These are phyloP conservation scores for Vitis riparia DNA, from an alignment of 164 flowering plant species.

Conservation along the genomic window DNA sequence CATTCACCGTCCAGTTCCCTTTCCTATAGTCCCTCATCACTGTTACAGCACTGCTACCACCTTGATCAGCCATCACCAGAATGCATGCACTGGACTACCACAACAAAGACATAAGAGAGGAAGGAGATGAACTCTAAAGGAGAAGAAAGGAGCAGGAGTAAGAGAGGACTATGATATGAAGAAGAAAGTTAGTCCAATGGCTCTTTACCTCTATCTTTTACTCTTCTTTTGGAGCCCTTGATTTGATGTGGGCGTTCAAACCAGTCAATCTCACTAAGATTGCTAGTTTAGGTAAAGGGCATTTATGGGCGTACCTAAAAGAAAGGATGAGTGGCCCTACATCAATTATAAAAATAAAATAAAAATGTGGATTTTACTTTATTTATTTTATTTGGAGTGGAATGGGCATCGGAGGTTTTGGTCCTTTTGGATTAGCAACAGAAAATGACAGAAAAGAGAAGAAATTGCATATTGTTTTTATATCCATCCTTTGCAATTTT, in stretches of 20 bases:
- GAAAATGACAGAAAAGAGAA: slow-evolving; percentile 1
- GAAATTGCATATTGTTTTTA: not conserved
- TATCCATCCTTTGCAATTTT: slow-evolving; percentile 8
- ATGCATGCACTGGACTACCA: slow-evolving; percentile 13
- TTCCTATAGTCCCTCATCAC: slow-evolving; percentile 68
- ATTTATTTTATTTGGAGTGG: too few relatives aligned
- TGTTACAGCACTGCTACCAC: slow-evolving; percentile 14
- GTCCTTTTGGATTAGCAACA: not conserved
- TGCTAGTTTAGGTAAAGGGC: slow-evolving; percentile 17
- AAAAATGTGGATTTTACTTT: too few relatives aligned
- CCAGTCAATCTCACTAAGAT: slow-evolving; percentile 16
- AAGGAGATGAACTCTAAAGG: not conserved
- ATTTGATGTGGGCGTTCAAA: slow-evolving; percentile 26
- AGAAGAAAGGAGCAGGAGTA: not conserved
- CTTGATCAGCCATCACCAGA: slow-evolving; percentile 36
- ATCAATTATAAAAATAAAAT: not conserved
- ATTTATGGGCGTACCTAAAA: slow-evolving; percentile 6
- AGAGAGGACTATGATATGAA: too few relatives aligned
- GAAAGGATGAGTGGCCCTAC: not conserved
- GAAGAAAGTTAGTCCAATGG: not conserved
- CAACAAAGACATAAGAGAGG: not conserved
- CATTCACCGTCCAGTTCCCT: slow-evolving; percentile 81
- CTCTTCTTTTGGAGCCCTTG: slow-evolving; percentile 22
- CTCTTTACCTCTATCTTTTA: slow-evolving; percentile 9
- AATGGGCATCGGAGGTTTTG: too few relatives aligned